Base-by-base conservation (phyloP, 2,329 filamentous ascomycete species). In the Amauroascus niger region DNA sequence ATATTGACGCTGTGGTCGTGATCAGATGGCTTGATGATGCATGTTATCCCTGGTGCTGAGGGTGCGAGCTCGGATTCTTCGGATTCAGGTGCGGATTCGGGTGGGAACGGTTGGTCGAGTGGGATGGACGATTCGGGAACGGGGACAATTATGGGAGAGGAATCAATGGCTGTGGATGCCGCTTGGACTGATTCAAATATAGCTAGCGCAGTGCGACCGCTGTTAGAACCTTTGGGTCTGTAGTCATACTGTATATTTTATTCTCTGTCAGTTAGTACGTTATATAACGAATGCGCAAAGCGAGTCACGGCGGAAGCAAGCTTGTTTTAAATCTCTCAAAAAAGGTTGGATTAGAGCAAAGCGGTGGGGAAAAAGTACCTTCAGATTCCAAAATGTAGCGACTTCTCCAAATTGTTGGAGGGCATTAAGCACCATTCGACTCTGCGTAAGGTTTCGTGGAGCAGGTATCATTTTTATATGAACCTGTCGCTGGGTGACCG, bases 391-490 rank as follows among this genome's bases (percentile, higher is more conserved):
- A 57, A 71, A 72, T 22, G 65, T 66, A 8, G 63, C 59, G 6
- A 72, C 68, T 58, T 72, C 69, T 18, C 70, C 70, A 59, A 69
- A 72, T 60, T 69, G 67, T 56, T 71, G 69, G 16, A 72, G 60
- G 6, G 67, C 65, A 39, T 62, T 58, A 18, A 72, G 63, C 24
- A 72, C 58, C 16, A 62, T 60, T 55, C 62, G 64, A 56, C 66
- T 69, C 53, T 72, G 67, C 18, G 59, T 49, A 6, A 72, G 53
- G 30, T 57, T 65, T 22, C 59, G 61, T 13, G 66, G 63, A 3
- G 59, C 45, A 0, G 67, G 67, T 7, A 47, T 48, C 45, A 65
- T 62, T 22, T 55, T 61, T 28, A 72, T 64, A 59, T 66, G 61
- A 8, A 71, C 62, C 39, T 67, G 62, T 43, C 62, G 56, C 26